Evolutionary conservation across 2,329 filamentous ascomycete species (phyloP).

Genomic region (Pyricularia sp.): DNA sequence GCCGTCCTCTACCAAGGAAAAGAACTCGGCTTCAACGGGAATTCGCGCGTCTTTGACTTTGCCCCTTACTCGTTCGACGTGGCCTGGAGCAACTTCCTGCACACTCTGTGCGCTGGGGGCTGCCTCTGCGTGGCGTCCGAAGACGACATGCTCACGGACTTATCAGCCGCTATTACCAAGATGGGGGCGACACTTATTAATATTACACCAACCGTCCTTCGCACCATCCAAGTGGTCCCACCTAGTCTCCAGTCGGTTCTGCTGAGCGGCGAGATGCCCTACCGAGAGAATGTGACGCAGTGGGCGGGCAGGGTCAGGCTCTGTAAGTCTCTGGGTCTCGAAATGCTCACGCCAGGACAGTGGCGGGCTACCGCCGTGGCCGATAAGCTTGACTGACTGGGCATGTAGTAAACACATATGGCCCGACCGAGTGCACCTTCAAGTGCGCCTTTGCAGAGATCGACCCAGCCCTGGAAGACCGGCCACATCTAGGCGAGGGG

Average conservation of each 20-base stretch:
- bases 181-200: slow-evolving; percentile 42
- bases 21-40: background rate
- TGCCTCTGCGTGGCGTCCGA: background rate
- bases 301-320: background rate
- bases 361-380: background rate
- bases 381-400: background rate
- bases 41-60: slow-evolving; percentile 16
- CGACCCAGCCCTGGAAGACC: background rate
- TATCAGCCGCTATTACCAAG: slow-evolving; percentile 32
- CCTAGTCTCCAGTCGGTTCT: background rate
- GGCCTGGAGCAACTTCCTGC: slow-evolving; percentile 35
- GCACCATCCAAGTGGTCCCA: background rate
- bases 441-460: background rate
- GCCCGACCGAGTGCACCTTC: slow-evolving; percentile 1
- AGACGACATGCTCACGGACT: background rate
- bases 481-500: background rate
- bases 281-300: background rate
- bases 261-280: background rate
- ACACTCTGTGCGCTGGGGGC: background rate
- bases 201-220: slow-evolving; percentile 28
- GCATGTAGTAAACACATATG: background rate
- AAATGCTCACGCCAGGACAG: too few species aligned
- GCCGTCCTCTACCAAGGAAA: slow-evolving; percentile 29
- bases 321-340: background rate
- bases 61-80: slow-evolving; percentile 26